Evolutionary conservation across 2,329 filamentous ascomycete species (phyloP).

Genomic region (Aureobasidium sp.): DNA sequence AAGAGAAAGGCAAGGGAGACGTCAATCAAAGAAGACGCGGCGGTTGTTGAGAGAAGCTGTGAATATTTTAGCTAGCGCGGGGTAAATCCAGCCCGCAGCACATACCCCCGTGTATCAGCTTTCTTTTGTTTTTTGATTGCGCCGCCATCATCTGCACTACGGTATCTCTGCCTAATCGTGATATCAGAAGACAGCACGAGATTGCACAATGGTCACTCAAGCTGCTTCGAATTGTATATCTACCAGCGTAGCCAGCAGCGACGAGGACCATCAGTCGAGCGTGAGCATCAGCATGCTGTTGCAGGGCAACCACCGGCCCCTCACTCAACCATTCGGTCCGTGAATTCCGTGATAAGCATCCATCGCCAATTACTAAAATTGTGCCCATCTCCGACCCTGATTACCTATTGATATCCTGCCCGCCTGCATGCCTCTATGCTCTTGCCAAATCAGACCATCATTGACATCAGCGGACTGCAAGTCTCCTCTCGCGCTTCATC

Average conservation of each 20-base stretch:
- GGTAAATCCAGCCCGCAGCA: background rate
- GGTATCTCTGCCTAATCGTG: background rate
- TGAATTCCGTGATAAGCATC: background rate
- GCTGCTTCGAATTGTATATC: background rate
- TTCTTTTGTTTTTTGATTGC: background rate
- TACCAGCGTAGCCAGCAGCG: background rate
- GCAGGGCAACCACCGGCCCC: background rate
- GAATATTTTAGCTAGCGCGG: slow-evolving; percentile 3
- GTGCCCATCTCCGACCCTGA: background rate
- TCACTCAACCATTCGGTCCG: slow-evolving; percentile 7
- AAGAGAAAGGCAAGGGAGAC: background rate
- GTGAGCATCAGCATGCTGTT: background rate
- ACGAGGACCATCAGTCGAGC: background rate
- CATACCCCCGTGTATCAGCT: slow-evolving; percentile 7
- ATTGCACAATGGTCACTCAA: no score
- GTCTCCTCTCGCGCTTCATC: background rate
- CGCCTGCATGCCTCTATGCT: background rate
- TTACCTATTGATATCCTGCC: background rate
- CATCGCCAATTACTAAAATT: slow-evolving; percentile 4
- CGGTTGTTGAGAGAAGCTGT: slow-evolving; percentile 2
- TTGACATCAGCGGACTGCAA: background rate
- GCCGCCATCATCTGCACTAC: background rate
- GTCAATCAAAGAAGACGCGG: background rate
- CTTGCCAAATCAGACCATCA: background rate
- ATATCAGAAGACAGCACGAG: background rate